Percentiles rank a stretch among this genome's conserved stretches.
These are phyloP conservation scores for Scutellaria galericulata DNA, from an alignment of 257 asterid genomes.

Conservation along the genomic window DNA sequence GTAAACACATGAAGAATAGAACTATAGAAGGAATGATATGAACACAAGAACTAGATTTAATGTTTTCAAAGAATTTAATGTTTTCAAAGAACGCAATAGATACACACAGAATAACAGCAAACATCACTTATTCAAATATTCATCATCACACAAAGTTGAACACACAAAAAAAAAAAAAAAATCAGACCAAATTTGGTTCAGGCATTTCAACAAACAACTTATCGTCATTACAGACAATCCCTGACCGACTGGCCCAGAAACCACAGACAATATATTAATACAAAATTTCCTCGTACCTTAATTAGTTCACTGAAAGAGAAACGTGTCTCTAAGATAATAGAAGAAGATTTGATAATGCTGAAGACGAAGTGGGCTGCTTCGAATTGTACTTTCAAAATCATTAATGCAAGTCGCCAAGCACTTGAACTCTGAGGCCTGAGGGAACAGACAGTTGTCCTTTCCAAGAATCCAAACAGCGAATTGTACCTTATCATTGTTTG, in stretches of 20 bases:
- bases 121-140: background rate
- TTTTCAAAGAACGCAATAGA: background rate
- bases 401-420: slow-evolving; percentile 32
- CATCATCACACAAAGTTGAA: background rate
- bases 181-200: slow-evolving; percentile 8
- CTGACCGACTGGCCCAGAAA: background rate
- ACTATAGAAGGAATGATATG: background rate
- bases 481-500: slow-evolving; percentile 49
- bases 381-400: slow-evolving; percentile 32
- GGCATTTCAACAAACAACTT: slow-evolving; percentile 44
- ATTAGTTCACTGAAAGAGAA: slow-evolving; percentile 3
- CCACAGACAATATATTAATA: too few relatives aligned
- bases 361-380: slow-evolving; percentile 20
- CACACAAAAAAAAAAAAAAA: background rate
- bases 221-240: background rate
- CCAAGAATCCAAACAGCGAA: slow-evolving; percentile 27
- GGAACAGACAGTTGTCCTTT: too few relatives aligned
- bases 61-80: background rate
- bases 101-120: background rate
- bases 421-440: background rate
- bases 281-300: slow-evolving; percentile 31
- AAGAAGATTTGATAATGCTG: background rate
- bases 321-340: slow-evolving; percentile 10
- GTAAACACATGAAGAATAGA: background rate
- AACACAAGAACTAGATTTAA: slow-evolving; percentile 11